These are phyloP conservation scores for Venturia effusa DNA, from an alignment of 2,329 filamentous ascomycete species.

Conservation along the genomic window DNA sequence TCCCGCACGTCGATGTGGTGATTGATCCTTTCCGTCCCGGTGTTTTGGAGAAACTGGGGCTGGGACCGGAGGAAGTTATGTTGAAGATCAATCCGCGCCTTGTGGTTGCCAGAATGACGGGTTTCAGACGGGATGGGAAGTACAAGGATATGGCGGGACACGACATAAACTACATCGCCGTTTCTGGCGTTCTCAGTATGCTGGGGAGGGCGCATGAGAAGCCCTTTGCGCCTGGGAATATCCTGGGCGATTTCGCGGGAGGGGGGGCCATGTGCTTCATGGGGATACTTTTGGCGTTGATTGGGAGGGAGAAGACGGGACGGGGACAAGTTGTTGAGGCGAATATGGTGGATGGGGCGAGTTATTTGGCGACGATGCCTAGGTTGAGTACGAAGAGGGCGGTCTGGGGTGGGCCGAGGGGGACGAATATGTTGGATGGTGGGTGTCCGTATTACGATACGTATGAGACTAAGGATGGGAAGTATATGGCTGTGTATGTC, in stretches of 20 bases:
- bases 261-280: conserved; percentile 74
- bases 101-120: conserved; percentile 77
- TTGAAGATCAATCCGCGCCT: conserved; percentile 59
- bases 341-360: conserved; percentile 89
- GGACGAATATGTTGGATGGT: conserved; percentile 70
- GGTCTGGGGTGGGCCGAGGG: conserved; percentile 53
- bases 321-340: conserved; percentile 83
- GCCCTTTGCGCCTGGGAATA: conserved; percentile 71
- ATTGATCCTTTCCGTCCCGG: conserved; percentile 92
- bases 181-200: conserved; percentile 67
- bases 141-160: conserved; percentile 86
- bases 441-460: conserved; percentile 84
- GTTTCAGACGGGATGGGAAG: conserved; percentile 76
- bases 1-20: conserved; percentile 58
- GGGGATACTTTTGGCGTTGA: conserved; percentile 69
- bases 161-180: conserved; percentile 93
- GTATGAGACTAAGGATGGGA: conserved; percentile 71
- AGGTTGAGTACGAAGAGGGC: conserved; percentile 54
- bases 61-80: conserved; percentile 59
- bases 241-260: conserved; percentile 84
- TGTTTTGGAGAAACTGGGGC: conserved; percentile 73
- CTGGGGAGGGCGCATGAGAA: conserved; percentile 59
- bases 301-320: conserved; percentile 53
- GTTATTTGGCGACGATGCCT: conserved; percentile 69
- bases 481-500: conserved; percentile 61